Base-by-base conservation (phyloP, 177 flowering plant species). In the Vitis hybrid region DNA sequence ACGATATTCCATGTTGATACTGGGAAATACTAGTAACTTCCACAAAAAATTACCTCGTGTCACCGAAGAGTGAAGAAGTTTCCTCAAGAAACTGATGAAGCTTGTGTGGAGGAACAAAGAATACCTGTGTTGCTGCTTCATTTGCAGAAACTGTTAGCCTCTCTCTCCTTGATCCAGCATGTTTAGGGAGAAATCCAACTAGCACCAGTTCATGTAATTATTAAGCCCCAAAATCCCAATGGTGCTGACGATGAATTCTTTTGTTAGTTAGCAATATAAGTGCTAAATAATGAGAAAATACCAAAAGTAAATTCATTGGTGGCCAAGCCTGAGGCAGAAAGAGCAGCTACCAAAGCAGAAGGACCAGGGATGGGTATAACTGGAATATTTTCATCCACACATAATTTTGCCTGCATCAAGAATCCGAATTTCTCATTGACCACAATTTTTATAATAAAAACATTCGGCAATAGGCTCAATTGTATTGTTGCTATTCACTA, bases 161-260 rank as follows among this genome's bases (percentile, higher is more conserved):
- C 73, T 87, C 87, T 69, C 76, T 91, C 75, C 98, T 88, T 61
- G 91, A 71, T 60, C 85, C 77, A 54, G 87, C 75, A 73, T 90
- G 91, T 72, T 93, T 93, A 54, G 94, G 86, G 62, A 95, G 97
- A 86, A 95, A 95, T 51, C 99, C 98, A 83, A 95, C 99, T 91
- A 3, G 82, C 70, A 76, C 11, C 61, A 75, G 46, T 17, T 67
- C 65, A 71, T 27, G 15, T 17, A 20, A 66, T 41, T 61, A 76
- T 60, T 24, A 75, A 27, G 15, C 20, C 9, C 61, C 69, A 50
- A 17, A 57, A 61, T 51, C 35, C 30, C 3, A 52, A 8, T 13
- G 54, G 18, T 35, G 13, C 57, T 32, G 18, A 67, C 15, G 64
- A 18, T 24, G n/a, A 60, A 12, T 49, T 46, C 50, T 41, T 18